Evolutionary conservation across 2,329 filamentous ascomycete genomes (phyloP).

Genomic region (Dendrostoma leiphaemia): DNA sequence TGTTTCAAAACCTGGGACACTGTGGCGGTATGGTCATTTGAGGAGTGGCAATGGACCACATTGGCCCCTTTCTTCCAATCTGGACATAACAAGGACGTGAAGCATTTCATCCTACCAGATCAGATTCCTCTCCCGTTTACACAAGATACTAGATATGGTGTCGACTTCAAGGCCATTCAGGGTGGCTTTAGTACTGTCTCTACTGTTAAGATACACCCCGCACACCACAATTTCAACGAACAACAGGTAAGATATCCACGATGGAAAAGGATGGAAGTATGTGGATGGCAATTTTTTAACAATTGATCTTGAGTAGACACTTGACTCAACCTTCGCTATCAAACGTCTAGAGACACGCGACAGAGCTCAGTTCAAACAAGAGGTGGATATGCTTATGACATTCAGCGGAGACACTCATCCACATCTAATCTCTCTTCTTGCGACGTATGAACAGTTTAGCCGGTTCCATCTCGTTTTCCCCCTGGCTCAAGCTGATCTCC

Average conservation of each 20-base stretch:
- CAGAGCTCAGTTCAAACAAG: slow-evolving; percentile 13
- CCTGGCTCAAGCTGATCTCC: slow-evolving; percentile 18
- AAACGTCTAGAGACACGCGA: slow-evolving; percentile 10
- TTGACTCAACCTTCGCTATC: slow-evolving; percentile 12
- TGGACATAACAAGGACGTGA: no score
- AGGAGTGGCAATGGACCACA: no score
- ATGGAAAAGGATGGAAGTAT: no score
- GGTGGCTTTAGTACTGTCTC: slow-evolving; percentile 13
- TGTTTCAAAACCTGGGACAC: slow-evolving; percentile 10
- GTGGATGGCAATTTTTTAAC: no score
- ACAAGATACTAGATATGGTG: background rate
- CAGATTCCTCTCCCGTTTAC: no score
- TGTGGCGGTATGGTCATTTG: no score
- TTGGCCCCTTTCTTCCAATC: no score
- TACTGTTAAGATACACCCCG: slow-evolving; percentile 18
- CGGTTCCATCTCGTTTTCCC: slow-evolving; percentile 20
- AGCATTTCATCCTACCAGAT: no score
- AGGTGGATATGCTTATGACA: slow-evolving; percentile 20
- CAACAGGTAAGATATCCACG: background rate
- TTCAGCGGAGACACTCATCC: slow-evolving; percentile 14
- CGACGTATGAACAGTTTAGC: slow-evolving; percentile 16
- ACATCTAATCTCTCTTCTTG: slow-evolving; percentile 22
- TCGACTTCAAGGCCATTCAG: background rate
- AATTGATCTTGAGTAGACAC: no score
- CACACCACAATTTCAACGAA: slow-evolving; percentile 16